Percentiles rank a stretch among this genome's conserved stretches.
These are phyloP conservation scores for Puccinia coronata DNA, from an alignment of 1,284 basidiomycete genomes.

Conservation along the genomic window DNA sequence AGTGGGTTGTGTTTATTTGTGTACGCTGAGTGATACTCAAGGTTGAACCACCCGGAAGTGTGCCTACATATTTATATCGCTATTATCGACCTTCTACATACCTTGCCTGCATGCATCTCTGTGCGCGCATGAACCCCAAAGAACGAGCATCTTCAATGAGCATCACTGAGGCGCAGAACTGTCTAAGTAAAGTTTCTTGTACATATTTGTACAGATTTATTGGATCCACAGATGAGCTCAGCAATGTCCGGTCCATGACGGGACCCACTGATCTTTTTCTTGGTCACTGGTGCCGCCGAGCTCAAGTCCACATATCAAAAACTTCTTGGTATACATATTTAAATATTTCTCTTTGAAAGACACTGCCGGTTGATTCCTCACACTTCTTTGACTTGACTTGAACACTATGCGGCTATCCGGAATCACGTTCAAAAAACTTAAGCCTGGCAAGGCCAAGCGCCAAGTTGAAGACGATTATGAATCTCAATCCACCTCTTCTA, in stretches of 20 bases:
- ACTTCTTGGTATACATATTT: too few species aligned
- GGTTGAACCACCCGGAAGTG: neutral
- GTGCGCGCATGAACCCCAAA: neutral
- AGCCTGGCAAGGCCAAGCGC: neutral
- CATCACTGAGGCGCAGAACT: too few species aligned
- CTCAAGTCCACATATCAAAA: too few species aligned
- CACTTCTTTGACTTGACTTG: neutral
- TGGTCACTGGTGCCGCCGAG: neutral
- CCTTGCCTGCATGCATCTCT: neutral
- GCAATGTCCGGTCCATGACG: too few species aligned
- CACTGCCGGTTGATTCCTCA: neutral
- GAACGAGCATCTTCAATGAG: neutral
- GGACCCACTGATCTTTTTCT: neutral
- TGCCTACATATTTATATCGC: too few species aligned
- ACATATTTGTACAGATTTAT: neutral
- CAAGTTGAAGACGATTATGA: neutral
- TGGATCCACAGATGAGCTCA: neutral
- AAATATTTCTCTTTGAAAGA: too few species aligned
- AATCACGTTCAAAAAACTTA: neutral
- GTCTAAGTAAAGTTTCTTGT: neutral
- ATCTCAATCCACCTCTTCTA: neutral
- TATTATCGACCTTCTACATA: too few species aligned
- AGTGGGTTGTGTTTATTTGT: too few species aligned
- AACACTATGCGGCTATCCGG: neutral
- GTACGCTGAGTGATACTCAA: neutral